Conservation (phyloP, 2,329 filamentous ascomycete genomes). For the Ilyonectria mors-panacis region DNA sequence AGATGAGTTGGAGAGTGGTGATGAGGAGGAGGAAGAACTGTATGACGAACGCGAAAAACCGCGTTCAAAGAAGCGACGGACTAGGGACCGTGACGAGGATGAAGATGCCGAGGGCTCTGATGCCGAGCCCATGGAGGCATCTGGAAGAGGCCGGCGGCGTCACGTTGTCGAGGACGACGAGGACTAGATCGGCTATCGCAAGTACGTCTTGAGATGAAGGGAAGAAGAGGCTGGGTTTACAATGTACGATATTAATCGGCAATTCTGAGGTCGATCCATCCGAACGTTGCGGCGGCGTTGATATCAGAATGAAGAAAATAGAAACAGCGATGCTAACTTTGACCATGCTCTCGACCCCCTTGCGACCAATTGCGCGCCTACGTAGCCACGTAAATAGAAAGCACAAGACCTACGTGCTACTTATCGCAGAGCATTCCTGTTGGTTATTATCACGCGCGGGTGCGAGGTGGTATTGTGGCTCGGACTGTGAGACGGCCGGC, state of each 20-base stretch:
- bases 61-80: slow-evolving; percentile 66
- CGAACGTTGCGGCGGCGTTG: slow-evolving; percentile 18
- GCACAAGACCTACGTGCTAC: not conserved
- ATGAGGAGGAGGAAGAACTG: slow-evolving; percentile 73
- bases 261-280: not conserved
- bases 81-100: slow-evolving; percentile 60
- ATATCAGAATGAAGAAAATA: slow-evolving; percentile 27
- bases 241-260: slow-evolving; percentile 22
- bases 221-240: not conserved
- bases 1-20: slow-evolving; percentile 73
- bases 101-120: slow-evolving; percentile 70
- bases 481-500: slow-evolving; percentile 8
- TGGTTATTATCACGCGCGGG: not conserved
- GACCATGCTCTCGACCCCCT: not conserved
- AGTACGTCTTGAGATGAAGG: not conserved
- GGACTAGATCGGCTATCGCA: slow-evolving; percentile 54
- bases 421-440: not conserved
- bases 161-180: slow-evolving; percentile 74
- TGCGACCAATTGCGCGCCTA: not conserved
- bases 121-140: slow-evolving; percentile 61
- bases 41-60: slow-evolving; percentile 67
- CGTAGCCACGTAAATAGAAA: not conserved
- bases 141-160: slow-evolving; percentile 66
- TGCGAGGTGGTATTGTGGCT: slow-evolving; percentile 27
- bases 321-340: slow-evolving; percentile 21